A percentile compares a stretch with the other conserved stretches of the same genome.
Evolutionary conservation across 2,329 filamentous ascomycete genomes (phyloP).

Genomic region (Ceratocystis smalleyi): DNA sequence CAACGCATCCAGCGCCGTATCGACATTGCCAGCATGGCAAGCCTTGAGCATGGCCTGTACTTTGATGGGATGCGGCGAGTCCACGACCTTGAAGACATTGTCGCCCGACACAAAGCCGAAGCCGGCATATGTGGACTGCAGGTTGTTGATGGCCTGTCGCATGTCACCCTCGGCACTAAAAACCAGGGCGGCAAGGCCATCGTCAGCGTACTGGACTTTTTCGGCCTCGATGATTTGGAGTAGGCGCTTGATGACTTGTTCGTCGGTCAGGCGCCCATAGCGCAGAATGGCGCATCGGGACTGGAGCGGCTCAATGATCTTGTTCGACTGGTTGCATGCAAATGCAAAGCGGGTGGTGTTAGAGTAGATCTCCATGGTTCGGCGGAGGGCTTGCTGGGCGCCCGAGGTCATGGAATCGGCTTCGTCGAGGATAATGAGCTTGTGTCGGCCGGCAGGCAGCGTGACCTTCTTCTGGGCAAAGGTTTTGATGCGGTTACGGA

Average conservation of each 20-base stretch:
- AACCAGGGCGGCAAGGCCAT: conserved; percentile 86
- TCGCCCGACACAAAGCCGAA: conserved; percentile 96
- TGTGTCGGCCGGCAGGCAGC: conserved; percentile 75
- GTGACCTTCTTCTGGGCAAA: conserved; percentile 99
- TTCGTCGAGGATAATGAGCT: conserved; percentile 93
- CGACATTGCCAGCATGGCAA: conserved; percentile 82
- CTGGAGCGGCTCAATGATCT: conserved; percentile 98
- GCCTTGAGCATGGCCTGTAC: conserved; percentile 97
- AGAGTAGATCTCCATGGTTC: conserved; percentile 98
- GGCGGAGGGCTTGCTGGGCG: conserved; percentile 81
- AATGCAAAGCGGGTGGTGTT: conserved; percentile 94
- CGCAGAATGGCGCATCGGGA: conserved; percentile 91
- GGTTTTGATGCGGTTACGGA: conserved; percentile 91
- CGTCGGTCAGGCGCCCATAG: conserved; percentile 82
- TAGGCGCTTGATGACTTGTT: conserved; percentile 77
- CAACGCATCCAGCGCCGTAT: conserved; percentile 69
- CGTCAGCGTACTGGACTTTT: conserved; percentile 77
- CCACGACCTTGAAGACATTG: conserved; percentile 95
- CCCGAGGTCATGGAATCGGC: conserved; percentile 97
- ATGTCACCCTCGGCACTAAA: conserved; percentile 97
- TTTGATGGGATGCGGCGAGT: conserved; percentile 93
- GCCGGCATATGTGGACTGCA: conserved; percentile 82
- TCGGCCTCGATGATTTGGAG: conserved; percentile 89
- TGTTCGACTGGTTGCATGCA: conserved; percentile 96
- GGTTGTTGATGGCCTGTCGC: conserved; percentile 96